These are phyloP conservation scores for Gossypium arboreum DNA, from an alignment of 345 rosid species.

Conservation along the genomic window DNA sequence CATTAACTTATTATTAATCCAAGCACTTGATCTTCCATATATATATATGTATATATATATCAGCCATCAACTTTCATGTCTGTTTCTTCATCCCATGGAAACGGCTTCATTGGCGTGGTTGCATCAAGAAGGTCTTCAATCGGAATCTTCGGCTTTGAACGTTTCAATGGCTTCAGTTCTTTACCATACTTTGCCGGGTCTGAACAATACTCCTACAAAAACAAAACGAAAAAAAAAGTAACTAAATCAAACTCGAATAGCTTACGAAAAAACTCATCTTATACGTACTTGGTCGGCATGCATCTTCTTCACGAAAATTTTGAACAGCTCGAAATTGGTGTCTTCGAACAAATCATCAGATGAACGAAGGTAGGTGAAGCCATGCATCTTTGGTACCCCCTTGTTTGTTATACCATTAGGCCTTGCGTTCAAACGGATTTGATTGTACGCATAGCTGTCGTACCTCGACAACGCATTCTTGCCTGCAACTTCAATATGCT, in stretches of 20 bases:
- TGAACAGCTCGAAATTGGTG: conserved; percentile 50
- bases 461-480: conserved; percentile 75
- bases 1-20: neutral
- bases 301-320: conserved; percentile 68
- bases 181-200: neutral
- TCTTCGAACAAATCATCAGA: conserved; percentile 44
- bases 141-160: neutral
- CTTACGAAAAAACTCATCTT: neutral
- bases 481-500: conserved; percentile 70
- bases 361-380: conserved; percentile 66
- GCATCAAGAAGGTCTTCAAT: neutral
- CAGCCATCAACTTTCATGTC: conserved; percentile 12
- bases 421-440: conserved; percentile 69
- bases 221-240: neutral
- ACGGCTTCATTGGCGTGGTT: neutral
- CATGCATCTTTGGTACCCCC: conserved; percentile 58
- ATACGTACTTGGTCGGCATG: conserved; percentile 70
- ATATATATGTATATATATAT: neutral
- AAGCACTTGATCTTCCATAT: neutral
- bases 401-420: conserved; percentile 65
- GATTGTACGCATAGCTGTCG: conserved; percentile 64
- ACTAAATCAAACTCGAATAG: neutral
- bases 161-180: neutral
- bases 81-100: conserved; percentile 11
- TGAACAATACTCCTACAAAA: neutral